Evolutionary conservation across 768 basidiomycete species (phyloP), one percentile per base, ranked within the genome.

Genomic region (Saitozyma sp.): DNA sequence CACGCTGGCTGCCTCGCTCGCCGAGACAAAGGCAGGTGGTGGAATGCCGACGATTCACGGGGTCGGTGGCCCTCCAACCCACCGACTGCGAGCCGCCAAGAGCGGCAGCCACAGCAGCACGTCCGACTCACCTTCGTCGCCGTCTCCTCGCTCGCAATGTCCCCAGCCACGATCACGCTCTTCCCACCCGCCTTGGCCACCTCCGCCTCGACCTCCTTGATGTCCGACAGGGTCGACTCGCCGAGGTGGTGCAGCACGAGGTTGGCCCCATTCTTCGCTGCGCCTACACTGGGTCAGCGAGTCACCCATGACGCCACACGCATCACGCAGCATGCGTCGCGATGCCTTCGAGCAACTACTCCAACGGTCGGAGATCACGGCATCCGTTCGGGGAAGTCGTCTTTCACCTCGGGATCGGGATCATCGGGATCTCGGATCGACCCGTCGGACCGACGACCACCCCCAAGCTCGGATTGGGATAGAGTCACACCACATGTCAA

Each of bases 161-260:
- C 88, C 2, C 89, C 89, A 7, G 85, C 80, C 5, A 90, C 84
- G 1, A 79, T 72, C 8, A 85, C 82, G 0, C 83, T 82, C 63
- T 80, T 81, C n/a, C 73, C 63, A 37, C 81, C 83, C 38, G 73
- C 56, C 20, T 64, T 67, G 53, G 83, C 81, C 16, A 89, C 74
- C 87, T 88, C 17, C 66, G 67, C 61, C 82, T 82, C 59, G 13
- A 71, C 69, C 45, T 63, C 65, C 17, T 56, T 54, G 49, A 71
- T 68, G 56, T 78, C 75, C 8, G 61, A 58, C 0, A 86, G 86
- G 53, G 80, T 84, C 8, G 79, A 77, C 61, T 88, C 86, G 8
- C 89, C 88, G 8, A 86, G 78, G 75, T 88, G 88, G 69, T 90
- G 89, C 59, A 90, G 74, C 51, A 88, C 82, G 50, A 90, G 78